These are phyloP conservation scores for Verticillium isaacii DNA, from an alignment of 2,329 filamentous ascomycete genomes.

Conservation along the genomic window DNA sequence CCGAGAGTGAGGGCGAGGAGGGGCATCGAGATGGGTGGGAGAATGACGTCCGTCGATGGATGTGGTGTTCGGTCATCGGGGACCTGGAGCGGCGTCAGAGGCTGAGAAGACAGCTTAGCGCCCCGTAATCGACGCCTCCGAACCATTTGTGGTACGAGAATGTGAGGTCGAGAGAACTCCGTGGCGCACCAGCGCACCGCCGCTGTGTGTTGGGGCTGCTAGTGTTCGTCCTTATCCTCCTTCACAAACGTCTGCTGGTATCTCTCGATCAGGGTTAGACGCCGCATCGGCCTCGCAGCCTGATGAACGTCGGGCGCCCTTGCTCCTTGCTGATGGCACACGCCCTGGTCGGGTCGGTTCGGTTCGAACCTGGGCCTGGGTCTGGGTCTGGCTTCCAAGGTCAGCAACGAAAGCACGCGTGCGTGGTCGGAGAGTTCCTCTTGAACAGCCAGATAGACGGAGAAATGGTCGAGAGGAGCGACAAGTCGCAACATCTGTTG, in stretches of 20 bases:
- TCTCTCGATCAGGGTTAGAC: background rate
- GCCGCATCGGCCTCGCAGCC: background rate
- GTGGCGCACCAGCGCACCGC: background rate
- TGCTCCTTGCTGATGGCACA: background rate
- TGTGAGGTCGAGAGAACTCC: background rate
- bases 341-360: background rate
- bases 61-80: conserved; percentile 1
- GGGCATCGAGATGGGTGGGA: background rate
- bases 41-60: background rate
- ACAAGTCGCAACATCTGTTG: background rate
- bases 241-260: background rate
- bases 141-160: background rate
- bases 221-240: background rate
- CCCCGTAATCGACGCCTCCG: background rate
- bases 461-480: background rate
- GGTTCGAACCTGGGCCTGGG: too few relatives aligned
- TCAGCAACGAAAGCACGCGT: too few relatives aligned
- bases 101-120: background rate
- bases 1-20: background rate
- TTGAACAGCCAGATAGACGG: background rate
- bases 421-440: background rate
- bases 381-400: too few relatives aligned
- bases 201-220: background rate
- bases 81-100: conserved; percentile 1
- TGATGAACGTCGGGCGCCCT: background rate